phyloP scores from a whole-genome alignment of 140 eudicot genomes.

The Erigeron philadelphicus region DNA sequence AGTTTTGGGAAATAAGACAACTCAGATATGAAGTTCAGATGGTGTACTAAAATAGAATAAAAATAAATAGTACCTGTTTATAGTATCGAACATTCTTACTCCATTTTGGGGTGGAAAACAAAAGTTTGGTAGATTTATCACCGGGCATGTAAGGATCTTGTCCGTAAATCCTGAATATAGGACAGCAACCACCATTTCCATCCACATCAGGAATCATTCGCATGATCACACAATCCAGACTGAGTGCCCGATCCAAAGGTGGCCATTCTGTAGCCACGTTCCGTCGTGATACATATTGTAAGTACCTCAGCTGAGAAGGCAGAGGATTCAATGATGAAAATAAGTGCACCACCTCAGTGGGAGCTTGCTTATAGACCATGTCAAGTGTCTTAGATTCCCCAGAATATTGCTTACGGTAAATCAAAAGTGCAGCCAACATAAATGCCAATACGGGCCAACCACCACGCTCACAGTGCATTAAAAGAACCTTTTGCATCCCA shows the following conservation, averaged over 20 bases:
- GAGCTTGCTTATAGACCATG: conserved; percentile 86
- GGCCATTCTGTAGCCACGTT: conserved; percentile 92
- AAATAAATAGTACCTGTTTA: conserved; percentile 56
- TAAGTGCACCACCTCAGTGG: conserved; percentile 66
- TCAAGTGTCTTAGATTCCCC: conserved; percentile 83
- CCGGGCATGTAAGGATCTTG: conserved; percentile 71
- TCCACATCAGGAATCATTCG: conserved; percentile 72
- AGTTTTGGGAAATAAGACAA: not conserved
- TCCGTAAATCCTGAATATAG: conserved; percentile 74
- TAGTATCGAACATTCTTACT: conserved; percentile 63
- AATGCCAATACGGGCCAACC: conserved; percentile 97
- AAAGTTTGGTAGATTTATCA: conserved; percentile 66
- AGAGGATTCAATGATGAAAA: conserved; percentile 73
- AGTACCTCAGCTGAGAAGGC: conserved; percentile 84
- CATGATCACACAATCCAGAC: conserved; percentile 76
- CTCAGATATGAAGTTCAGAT: not conserved
- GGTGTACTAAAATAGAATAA: conserved; percentile 16
- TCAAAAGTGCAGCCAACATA: conserved; percentile 85
- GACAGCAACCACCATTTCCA: conserved; percentile 88
- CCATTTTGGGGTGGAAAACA: conserved; percentile 70
- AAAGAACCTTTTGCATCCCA: conserved; percentile 66
- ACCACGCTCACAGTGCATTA: conserved; percentile 96
- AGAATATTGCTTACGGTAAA: conserved; percentile 60
- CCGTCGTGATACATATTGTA: conserved; percentile 85
- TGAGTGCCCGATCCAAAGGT: conserved; percentile 71